These are phyloP conservation scores for Debaryomycetaceae sp. DNA, from an alignment of 1,139 yeast genomes.

Conservation along the genomic window DNA sequence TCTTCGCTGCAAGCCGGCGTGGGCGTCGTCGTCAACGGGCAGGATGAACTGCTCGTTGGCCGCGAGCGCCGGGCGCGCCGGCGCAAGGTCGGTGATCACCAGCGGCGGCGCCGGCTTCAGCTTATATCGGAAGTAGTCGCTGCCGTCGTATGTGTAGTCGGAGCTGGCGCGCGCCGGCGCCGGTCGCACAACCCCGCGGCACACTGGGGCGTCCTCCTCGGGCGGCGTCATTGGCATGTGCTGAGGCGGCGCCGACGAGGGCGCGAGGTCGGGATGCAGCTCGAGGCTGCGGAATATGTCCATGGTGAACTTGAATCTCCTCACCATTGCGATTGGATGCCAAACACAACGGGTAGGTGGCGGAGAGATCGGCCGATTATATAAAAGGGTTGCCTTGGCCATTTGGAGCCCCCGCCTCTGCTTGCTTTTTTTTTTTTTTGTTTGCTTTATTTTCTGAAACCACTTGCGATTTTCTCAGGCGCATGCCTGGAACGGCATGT, in stretches of 20 bases:
- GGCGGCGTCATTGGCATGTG: slow-evolving; percentile 1
- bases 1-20: slow-evolving; percentile 2
- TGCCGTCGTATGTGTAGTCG: slow-evolving; percentile 4
- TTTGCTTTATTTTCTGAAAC: not conserved
- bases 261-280: not conserved
- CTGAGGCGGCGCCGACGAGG: slow-evolving; percentile 1
- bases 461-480: not conserved
- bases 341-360: not conserved
- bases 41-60: slow-evolving; percentile 5
- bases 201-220: too few relatives aligned
- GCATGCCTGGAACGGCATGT: too few relatives aligned
- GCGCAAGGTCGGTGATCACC: slow-evolving; percentile 1
- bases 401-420: slow-evolving; percentile 4
- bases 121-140: slow-evolving; percentile 8
- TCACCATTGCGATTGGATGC: slow-evolving; percentile 1
- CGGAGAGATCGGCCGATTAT: not conserved
- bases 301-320: slow-evolving; percentile 8
- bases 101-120: slow-evolving; percentile 4
- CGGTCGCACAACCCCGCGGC: too few relatives aligned
- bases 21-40: slow-evolving; percentile 6
- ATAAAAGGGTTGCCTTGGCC: not conserved
- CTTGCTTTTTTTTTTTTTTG: not conserved
- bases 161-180: slow-evolving; percentile 4
- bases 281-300: slow-evolving; percentile 5
- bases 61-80: slow-evolving; percentile 1